Evolutionary conservation across 495 filamentous ascomycete species (phyloP), one percentile per base, ranked within the genome.

Genomic region (Recurvomyces mirabilis): DNA sequence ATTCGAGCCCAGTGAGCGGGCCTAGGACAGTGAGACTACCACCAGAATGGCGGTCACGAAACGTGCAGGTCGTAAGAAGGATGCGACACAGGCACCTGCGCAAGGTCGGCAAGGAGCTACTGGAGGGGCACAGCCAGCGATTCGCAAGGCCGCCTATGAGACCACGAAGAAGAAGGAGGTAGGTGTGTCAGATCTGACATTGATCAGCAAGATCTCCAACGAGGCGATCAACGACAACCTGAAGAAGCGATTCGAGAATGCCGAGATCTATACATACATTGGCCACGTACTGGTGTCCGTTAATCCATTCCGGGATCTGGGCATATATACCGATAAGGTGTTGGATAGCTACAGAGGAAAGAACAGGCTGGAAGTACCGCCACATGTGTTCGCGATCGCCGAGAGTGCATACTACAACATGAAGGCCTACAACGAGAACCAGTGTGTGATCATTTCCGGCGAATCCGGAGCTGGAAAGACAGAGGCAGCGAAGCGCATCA

Each of bases 201-300:
- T 99, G 48, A 82, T 99, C 55, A 93, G 86, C 68, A 95, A 96
- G 67, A 91, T 99, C 48, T 91, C 87, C 47, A 94, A 96, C 60
- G 93, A 99, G 62, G 87, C 88, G 14, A 99, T 99, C 69, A 99
- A 99, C 65, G 89, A 95, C 44, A 99, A 99, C 64, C 59, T 99
- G 64, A 93, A 94, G 69, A 85, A 94, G 63, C 80, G 93, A 30
- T 99, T 99, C 62, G 84, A 95, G 56, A 85, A 87, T 71, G 78
- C 69, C 51, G 87, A 96, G 68, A 99, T 99, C 61, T 99, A 99
- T 68, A 99, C 93, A 44, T 99, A 99, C 68, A 99, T 99, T 59
- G 93, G 93, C 65, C 89, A 96, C 84, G 93, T 99, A 63, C 64
- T 99, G 72, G 93, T 99, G 52, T 96, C 93, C 21, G 93, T 99